Percentiles rank a stretch among this genome's conserved stretches.
Evolutionary conservation across 1,139 yeast genomes (phyloP).

Genomic region (Candida glucosophila): DNA sequence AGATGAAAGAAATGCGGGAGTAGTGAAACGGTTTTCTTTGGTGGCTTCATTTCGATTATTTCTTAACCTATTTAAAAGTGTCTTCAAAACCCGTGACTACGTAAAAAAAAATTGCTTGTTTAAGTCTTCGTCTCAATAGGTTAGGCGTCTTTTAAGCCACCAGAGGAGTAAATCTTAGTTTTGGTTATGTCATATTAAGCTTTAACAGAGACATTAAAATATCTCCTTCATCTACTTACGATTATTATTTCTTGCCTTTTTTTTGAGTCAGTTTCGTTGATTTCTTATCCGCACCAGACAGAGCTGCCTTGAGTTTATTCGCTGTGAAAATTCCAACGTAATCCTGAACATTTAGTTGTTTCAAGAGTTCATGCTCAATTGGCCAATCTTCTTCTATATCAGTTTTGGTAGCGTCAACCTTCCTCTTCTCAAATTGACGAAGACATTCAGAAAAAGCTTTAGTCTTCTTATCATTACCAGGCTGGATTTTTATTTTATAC

Average conservation of each 20-base stretch:
- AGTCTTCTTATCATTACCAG: constrained; percentile 85
- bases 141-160: too few species aligned
- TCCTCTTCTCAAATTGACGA: constrained; percentile 48
- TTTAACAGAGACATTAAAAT: constrained; percentile 1
- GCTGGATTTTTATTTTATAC: constrained; percentile 78
- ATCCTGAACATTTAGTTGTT: constrained; percentile 46
- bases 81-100: too few species aligned
- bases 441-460: constrained; percentile 69
- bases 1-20: too few species aligned
- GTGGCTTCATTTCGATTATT: too few species aligned
- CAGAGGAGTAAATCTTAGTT: too few species aligned
- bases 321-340: constrained; percentile 31
- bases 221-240: constrained; percentile 1
- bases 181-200: too few species aligned
- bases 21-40: too few species aligned
- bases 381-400: constrained; percentile 69
- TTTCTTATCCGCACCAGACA: constrained; percentile 18
- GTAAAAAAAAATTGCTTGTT: too few species aligned
- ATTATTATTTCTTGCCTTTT: constrained; percentile 1
- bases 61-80: too few species aligned
- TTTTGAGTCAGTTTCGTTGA: constrained; percentile 2
- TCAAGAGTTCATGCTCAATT: constrained; percentile 51
- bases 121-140: too few species aligned
- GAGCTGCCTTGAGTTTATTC: constrained; percentile 28
- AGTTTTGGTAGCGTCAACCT: constrained; percentile 37